A percentile compares a stretch with the other conserved stretches of the same genome.
phyloP scores from a whole-genome alignment of 495 filamentous ascomycete genomes.

The Daldinia bambusicola region DNA sequence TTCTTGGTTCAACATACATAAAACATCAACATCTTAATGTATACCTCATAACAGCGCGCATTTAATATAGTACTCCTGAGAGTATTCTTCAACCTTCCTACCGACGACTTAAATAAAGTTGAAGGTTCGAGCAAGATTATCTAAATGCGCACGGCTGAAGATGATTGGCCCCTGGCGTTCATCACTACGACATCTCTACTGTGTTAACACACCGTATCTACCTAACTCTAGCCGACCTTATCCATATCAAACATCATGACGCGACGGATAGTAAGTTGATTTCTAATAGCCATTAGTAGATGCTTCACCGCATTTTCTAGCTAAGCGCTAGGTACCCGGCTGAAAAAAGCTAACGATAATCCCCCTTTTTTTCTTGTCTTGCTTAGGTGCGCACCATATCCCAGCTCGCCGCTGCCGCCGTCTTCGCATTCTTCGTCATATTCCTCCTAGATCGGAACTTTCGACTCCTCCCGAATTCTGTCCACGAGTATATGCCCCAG shows the following conservation, averaged over 20 bases:
- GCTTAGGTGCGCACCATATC: conserved; percentile 80
- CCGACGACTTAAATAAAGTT: conserved; percentile 19
- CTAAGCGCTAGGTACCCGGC: not conserved
- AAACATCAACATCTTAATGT: not conserved
- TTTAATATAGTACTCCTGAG: not conserved
- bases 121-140: conserved; percentile 23
- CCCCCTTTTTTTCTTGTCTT: not conserved
- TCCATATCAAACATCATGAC: conserved; percentile 53
- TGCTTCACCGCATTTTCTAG: conserved; percentile 1
- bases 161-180: conserved; percentile 42
- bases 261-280: conserved; percentile 56
- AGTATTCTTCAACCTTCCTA: not conserved
- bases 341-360: conserved; percentile 25
- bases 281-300: not conserved
- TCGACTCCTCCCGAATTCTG: conserved; percentile 80
- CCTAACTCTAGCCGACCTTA: conserved; percentile 23
- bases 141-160: conserved; percentile 42
- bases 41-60: not conserved
- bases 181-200: conserved; percentile 44
- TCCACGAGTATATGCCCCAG: conserved; percentile 83
- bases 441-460: conserved; percentile 84
- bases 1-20: not conserved
- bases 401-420: conserved; percentile 76
- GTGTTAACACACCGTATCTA: conserved; percentile 40
- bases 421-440: conserved; percentile 73